Conservation (phyloP, 2,329 filamentous ascomycete genomes). For the Paraphoma sp. region DNA sequence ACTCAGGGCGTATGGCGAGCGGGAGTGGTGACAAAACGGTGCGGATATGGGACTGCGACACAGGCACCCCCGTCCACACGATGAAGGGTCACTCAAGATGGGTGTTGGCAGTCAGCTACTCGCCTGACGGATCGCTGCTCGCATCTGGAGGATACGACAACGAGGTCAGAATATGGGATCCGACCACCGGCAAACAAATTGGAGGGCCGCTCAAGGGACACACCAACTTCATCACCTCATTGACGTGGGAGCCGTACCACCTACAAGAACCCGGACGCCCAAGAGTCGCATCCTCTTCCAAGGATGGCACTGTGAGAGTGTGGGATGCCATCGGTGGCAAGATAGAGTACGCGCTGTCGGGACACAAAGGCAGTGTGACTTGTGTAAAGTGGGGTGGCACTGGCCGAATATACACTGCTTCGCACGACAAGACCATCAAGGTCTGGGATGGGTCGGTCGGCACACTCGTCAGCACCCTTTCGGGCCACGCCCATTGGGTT, state of each 20-base stretch:
- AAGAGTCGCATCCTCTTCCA: slow-evolving; percentile 83
- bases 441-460: slow-evolving; percentile 86
- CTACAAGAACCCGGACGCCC: slow-evolving; percentile 75
- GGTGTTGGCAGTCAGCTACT: slow-evolving; percentile 88
- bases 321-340: slow-evolving; percentile 82
- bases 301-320: slow-evolving; percentile 85
- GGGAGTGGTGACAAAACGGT: slow-evolving; percentile 92
- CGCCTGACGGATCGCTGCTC: slow-evolving; percentile 79
- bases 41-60: slow-evolving; percentile 93
- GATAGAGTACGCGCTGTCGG: slow-evolving; percentile 82
- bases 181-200: slow-evolving; percentile 76
- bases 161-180: slow-evolving; percentile 87
- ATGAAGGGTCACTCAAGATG: slow-evolving; percentile 87
- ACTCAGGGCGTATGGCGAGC: slow-evolving; percentile 79
- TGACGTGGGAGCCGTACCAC: slow-evolving; percentile 95
- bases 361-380: slow-evolving; percentile 87
- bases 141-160: slow-evolving; percentile 95
- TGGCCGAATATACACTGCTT: slow-evolving; percentile 62
- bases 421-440: slow-evolving; percentile 90
- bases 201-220: slow-evolving; percentile 82
- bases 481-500: slow-evolving; percentile 89
- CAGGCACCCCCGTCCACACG: slow-evolving; percentile 85
- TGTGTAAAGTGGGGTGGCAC: slow-evolving; percentile 96
- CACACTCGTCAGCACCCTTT: slow-evolving; percentile 78
- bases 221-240: slow-evolving; percentile 83